Evolutionary conservation across 495 filamentous ascomycete genomes (phyloP).

Genomic region (Penicillium soppii): DNA sequence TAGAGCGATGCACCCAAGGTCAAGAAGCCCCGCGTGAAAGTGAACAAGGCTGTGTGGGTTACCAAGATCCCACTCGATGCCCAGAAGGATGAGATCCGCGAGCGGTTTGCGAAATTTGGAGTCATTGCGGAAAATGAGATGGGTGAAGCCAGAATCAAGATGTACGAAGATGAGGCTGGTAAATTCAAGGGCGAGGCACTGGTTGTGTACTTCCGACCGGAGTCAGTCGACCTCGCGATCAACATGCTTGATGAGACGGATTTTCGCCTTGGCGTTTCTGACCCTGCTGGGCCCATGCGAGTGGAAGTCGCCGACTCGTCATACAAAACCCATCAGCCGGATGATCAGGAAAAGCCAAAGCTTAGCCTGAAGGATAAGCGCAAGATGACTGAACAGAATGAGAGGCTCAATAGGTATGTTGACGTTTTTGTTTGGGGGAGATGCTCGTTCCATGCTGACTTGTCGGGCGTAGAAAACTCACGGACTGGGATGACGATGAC

Average conservation of each 20-base stretch:
- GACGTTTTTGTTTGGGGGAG: neutral
- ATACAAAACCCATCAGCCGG: slow-evolving; percentile 68
- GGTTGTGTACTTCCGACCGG: slow-evolving; percentile 89
- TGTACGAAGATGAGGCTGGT: slow-evolving; percentile 81
- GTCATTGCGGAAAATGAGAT: slow-evolving; percentile 92
- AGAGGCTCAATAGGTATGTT: slow-evolving; percentile 71
- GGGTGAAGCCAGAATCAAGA: slow-evolving; percentile 82
- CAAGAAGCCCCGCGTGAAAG: slow-evolving; percentile 71
- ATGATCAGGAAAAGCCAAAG: slow-evolving; percentile 50
- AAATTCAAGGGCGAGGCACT: slow-evolving; percentile 91
- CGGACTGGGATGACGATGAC: slow-evolving; percentile 94
- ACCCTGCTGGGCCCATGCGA: slow-evolving; percentile 63
- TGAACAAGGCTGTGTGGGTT: slow-evolving; percentile 90
- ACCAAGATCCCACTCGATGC: slow-evolving; percentile 79
- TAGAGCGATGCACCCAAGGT: slow-evolving; percentile 48
- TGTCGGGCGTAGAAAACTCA: slow-evolving; percentile 65
- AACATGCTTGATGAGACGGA: slow-evolving; percentile 89
- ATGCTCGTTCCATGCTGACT: neutral
- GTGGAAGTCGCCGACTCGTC: slow-evolving; percentile 84
- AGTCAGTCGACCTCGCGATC: slow-evolving; percentile 85
- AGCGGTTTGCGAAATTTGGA: slow-evolving; percentile 83
- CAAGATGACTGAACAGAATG: slow-evolving; percentile 85
- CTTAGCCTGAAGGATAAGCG: slow-evolving; percentile 61
- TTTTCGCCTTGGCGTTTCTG: slow-evolving; percentile 63
- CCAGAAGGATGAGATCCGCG: slow-evolving; percentile 73